These are phyloP conservation scores for Diaporthe sp. DNA, from an alignment of 2,329 filamentous ascomycete genomes.

Conservation along the genomic window DNA sequence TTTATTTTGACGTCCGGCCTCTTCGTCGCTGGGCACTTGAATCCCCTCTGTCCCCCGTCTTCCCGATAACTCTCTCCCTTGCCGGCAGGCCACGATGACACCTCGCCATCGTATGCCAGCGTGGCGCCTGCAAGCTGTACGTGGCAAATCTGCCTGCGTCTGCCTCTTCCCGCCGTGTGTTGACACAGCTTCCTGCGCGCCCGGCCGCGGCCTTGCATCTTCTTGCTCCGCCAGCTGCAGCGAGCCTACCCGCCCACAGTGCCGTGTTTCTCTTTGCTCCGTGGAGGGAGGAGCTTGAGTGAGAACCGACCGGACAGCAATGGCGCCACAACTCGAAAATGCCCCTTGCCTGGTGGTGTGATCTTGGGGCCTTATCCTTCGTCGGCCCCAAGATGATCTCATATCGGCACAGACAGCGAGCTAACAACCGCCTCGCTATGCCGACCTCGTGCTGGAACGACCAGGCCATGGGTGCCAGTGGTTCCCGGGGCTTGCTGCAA, in stretches of 20 bases:
- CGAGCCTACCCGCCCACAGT: background rate
- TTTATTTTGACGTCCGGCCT: conserved; percentile 25
- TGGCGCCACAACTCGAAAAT: background rate
- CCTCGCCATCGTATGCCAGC: conserved; percentile 3
- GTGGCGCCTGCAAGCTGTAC: conserved; percentile 9
- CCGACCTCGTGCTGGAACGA: background rate
- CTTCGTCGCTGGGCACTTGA: background rate
- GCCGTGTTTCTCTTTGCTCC: background rate
- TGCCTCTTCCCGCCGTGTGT: background rate
- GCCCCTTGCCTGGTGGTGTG: background rate
- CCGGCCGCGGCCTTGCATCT: conserved; percentile 8
- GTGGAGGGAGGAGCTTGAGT: background rate
- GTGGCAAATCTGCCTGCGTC: background rate
- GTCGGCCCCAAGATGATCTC: background rate
- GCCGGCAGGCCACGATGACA: conserved; percentile 6
- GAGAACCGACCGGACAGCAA: background rate
- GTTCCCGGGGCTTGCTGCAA: background rate
- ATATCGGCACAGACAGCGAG: background rate
- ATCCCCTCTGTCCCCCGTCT: background rate
- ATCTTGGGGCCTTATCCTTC: background rate
- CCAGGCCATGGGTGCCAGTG: background rate
- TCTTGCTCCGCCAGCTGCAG: background rate
- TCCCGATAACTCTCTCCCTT: background rate
- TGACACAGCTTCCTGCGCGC: background rate
- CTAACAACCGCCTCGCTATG: background rate